Base-by-base conservation (phyloP, 306 rosid genomes). In the Trifolium pratense region DNA sequence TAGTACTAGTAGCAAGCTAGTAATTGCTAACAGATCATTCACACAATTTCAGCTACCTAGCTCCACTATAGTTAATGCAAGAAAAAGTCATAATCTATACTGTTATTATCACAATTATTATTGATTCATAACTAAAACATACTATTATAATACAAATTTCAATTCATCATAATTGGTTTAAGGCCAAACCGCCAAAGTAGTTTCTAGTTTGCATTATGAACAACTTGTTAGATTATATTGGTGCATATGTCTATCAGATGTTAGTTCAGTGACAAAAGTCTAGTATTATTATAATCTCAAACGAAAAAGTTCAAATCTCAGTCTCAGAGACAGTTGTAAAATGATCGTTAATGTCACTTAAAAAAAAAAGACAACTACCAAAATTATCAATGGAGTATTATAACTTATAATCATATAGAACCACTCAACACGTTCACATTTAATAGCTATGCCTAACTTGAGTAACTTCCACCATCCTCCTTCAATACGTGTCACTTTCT, bases 391-490 rank as follows among this genome's bases (percentile, higher is more conserved):
- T 32, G 67, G 52, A 74, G 32, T 52, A 23, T 59, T 29, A 55
- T 32, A 57, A 29, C 32, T 29, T 3, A 29, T 29, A 29, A 53
- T 74, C 68, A 64, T 26, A 48, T 78, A 31, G 72, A 82, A 63
- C 87, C 10, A 75, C 84, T 73, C 15, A 48, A 66, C 66, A 78
- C 70, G 61, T 71, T 60, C 78, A 29, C 81, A 87, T 90, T 92
- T 82, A 90, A 86, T 85, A 75, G 75, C 71, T 26, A 34, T 53
- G 58, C 84, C 84, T 84, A 89, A 84, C 95, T 13, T 40, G 8
- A 23, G 36, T 42, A 66, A 66, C 70, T 73, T 26, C 96, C 89
- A 90, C 62, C 98, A 43, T 82, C 90, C 90, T 60, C 40, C 88
- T 83, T 87, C 67, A 86, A 76, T 76, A 77, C 40, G 78, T 65